Conservation (phyloP, 2,329 filamentous ascomycete species). For the Trichoderma citrinoviride region DNA sequence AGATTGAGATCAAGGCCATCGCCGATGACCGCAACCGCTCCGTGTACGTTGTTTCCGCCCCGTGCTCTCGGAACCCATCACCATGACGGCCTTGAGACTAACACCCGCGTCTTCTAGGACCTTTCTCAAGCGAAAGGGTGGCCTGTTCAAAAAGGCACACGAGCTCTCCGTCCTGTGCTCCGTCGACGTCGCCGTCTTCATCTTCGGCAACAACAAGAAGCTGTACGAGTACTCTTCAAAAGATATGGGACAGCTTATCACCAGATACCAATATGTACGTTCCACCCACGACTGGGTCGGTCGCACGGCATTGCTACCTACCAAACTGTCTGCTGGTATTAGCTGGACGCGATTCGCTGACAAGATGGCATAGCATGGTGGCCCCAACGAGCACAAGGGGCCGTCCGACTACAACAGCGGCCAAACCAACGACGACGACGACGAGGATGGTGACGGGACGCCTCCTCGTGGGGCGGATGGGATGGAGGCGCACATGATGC, state of each 20-base stretch:
- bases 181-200: constrained; percentile 97
- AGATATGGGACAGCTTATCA: constrained; percentile 88
- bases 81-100: constrained; percentile 23
- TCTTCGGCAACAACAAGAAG: constrained; percentile 99
- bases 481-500: constrained; percentile 57
- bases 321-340: background rate
- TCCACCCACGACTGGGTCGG: constrained; percentile 19
- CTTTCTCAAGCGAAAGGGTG: constrained; percentile 97
- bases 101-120: constrained; percentile 59
- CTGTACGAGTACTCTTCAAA: constrained; percentile 95
- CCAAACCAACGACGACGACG: constrained; percentile 81
- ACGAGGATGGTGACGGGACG: constrained; percentile 66
- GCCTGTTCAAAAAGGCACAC: constrained; percentile 98
- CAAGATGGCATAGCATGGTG: constrained; percentile 66
- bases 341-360: background rate
- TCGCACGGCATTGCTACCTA: constrained; percentile 13
- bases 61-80: constrained; percentile 8
- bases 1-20: constrained; percentile 99
- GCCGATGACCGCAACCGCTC: constrained; percentile 97
- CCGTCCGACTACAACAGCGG: constrained; percentile 87
- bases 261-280: constrained; percentile 86
- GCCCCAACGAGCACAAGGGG: constrained; percentile 93
- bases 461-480: constrained; percentile 64
- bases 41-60: constrained; percentile 65
- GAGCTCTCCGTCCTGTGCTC: constrained; percentile 97